Percentiles rank a stretch among this genome's conserved stretches.
Conservation (phyloP, 495 filamentous ascomycete species). For the Clohesyomyces aquaticus region DNA sequence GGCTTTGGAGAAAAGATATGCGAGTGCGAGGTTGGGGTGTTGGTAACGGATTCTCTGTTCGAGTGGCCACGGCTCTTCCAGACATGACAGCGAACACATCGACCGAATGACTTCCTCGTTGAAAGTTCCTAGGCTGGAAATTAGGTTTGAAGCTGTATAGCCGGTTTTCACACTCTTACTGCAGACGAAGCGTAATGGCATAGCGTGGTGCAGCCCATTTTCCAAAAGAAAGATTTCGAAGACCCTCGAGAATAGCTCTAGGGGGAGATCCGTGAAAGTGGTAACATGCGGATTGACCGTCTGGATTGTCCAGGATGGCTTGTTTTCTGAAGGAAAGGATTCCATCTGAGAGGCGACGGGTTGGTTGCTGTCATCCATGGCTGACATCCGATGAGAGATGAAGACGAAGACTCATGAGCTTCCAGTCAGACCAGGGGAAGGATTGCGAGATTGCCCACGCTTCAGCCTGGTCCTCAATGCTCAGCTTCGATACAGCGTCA, state of each 20-base stretch:
- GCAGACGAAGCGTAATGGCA: conserved; percentile 9
- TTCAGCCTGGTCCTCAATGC: background rate
- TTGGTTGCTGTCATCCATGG: too few relatives aligned
- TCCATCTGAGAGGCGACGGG: too few relatives aligned
- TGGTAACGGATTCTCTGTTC: conserved; percentile 1
- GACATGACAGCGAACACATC: background rate
- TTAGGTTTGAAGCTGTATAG: background rate
- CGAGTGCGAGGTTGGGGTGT: background rate
- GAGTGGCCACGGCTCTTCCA: background rate
- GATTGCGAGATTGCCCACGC: too few relatives aligned
- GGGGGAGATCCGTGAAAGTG: background rate
- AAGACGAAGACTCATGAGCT: too few relatives aligned
- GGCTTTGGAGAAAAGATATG: conserved; percentile 1
- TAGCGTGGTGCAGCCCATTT: background rate
- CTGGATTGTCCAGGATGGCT: background rate
- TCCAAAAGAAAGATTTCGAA: background rate
- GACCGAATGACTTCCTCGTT: background rate
- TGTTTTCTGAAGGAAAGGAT: too few relatives aligned
- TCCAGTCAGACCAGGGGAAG: too few relatives aligned
- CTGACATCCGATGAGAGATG: too few relatives aligned
- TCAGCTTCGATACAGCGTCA: background rate
- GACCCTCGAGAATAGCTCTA: background rate
- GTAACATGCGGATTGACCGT: background rate
- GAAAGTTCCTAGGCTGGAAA: background rate
- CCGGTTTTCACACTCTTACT: background rate